phyloP scores from a whole-genome alignment of 176 grass and related monocot genomes.

The Musa itinerans region DNA sequence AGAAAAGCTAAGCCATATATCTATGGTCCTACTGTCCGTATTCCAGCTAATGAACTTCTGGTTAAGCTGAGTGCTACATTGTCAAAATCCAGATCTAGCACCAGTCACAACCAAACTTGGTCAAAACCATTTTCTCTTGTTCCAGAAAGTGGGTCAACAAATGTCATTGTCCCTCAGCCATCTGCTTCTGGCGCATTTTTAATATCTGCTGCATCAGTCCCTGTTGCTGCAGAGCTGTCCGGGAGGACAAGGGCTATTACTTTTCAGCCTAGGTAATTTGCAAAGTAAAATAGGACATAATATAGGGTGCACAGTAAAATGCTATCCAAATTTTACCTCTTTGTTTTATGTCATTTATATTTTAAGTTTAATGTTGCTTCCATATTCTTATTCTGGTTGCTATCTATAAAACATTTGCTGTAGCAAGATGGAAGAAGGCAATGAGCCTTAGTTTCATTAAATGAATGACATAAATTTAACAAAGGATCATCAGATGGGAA shows the following conservation, averaged over 20 bases:
- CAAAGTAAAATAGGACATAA: not conserved
- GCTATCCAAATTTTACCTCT: not conserved
- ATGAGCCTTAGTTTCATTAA: not conserved
- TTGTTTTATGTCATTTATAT: not conserved
- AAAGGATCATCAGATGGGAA: not conserved
- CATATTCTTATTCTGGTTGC: not conserved
- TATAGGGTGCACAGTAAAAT: not conserved
- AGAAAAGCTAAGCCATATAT: slow-evolving; percentile 64
- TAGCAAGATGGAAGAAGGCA: not conserved
- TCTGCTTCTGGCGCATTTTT: slow-evolving; percentile 70
- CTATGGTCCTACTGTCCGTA: slow-evolving; percentile 59
- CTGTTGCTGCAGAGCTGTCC: slow-evolving; percentile 75
- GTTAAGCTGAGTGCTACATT: slow-evolving; percentile 72
- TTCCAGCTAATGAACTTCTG: slow-evolving; percentile 61
- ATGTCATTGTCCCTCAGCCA: slow-evolving; percentile 54
- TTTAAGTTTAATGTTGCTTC: not conserved
- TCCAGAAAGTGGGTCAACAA: slow-evolving; percentile 70
- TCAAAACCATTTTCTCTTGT: slow-evolving; percentile 71
- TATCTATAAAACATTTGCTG: not conserved
- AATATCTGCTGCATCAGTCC: slow-evolving; percentile 55
- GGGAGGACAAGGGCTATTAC: slow-evolving; percentile 79
- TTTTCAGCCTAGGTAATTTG: slow-evolving; percentile 84
- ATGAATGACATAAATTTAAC: not conserved
- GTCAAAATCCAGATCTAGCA: slow-evolving; percentile 37
- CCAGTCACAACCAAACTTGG: slow-evolving; percentile 51